Conservation (phyloP, 306 rosid species). For the Pyrus communis region DNA sequence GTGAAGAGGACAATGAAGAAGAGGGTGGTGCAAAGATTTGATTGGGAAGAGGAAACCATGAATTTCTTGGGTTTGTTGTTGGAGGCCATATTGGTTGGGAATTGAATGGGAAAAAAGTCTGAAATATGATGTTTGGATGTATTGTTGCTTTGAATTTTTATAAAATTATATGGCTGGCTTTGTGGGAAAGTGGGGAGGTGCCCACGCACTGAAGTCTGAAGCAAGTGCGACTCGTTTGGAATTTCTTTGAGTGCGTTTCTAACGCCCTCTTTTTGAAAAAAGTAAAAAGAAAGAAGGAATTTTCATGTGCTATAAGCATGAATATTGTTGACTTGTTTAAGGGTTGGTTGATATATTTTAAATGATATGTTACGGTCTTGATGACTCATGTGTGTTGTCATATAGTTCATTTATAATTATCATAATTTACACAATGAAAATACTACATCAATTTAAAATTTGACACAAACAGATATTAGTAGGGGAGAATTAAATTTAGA, state of each 20-base stretch:
- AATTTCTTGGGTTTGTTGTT: slow-evolving; percentile 45
- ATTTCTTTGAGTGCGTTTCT: slow-evolving; percentile 46
- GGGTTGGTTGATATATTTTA: neutral
- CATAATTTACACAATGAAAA: too few relatives aligned
- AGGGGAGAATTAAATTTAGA: too few relatives aligned
- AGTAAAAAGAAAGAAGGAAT: neutral
- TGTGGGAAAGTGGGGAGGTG: slow-evolving; percentile 33
- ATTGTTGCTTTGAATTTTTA: slow-evolving; percentile 10
- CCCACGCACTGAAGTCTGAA: slow-evolving; percentile 27
- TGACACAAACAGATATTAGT: too few relatives aligned
- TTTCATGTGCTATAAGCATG: slow-evolving; percentile 26
- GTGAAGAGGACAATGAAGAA: slow-evolving; percentile 71
- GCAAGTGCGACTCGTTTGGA: slow-evolving; percentile 25
- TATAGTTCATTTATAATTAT: neutral
- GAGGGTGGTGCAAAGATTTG: slow-evolving; percentile 53
- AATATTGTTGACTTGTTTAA: neutral
- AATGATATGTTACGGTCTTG: neutral
- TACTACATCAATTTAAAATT: too few relatives aligned
- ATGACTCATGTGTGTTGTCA: neutral
- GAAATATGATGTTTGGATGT: neutral
- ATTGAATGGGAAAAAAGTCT: neutral
- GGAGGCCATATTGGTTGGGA: slow-evolving; percentile 45
- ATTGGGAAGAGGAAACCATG: slow-evolving; percentile 27
- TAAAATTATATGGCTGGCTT: slow-evolving; percentile 1
- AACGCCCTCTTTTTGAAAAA: slow-evolving; percentile 31